These are phyloP conservation scores for Posidonia oceanica DNA, from an alignment of 116 monocot genomes.

Conservation along the genomic window DNA sequence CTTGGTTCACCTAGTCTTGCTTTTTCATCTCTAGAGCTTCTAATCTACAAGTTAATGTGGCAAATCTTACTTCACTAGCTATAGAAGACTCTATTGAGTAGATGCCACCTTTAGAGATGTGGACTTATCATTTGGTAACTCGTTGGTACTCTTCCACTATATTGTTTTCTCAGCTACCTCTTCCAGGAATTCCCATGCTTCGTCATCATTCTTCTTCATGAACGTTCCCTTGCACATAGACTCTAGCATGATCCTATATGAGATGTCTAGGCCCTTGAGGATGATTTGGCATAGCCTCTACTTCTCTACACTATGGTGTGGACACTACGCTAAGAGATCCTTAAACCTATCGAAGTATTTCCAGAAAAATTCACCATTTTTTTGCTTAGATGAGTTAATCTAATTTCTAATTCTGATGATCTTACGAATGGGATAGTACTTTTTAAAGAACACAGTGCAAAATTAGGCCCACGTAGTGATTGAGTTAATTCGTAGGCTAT, in stretches of 20 bases:
- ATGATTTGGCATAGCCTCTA: neutral
- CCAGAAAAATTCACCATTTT: too few species aligned
- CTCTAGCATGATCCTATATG: neutral
- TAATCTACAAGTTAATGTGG: neutral
- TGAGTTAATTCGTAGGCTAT: neutral
- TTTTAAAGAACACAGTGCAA: too few species aligned
- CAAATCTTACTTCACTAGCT: neutral
- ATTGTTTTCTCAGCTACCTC: neutral
- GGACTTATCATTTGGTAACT: neutral
- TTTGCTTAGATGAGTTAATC: too few species aligned
- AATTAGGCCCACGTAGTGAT: too few species aligned
- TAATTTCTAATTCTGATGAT: neutral
- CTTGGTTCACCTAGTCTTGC: neutral
- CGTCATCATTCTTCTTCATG: neutral
- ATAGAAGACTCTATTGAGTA: neutral
- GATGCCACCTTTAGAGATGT: too few species aligned
- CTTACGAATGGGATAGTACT: neutral
- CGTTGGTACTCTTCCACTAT: too few species aligned
- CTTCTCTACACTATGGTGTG: too few species aligned
- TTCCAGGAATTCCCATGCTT: too few species aligned
- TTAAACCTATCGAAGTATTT: too few species aligned
- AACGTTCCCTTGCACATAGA: neutral
- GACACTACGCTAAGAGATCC: too few species aligned
- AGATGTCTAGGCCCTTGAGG: neutral
- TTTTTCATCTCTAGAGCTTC: too few species aligned